Evolutionary conservation across 805 yeast genomes (phyloP).

Genomic region (Ogataea methanolica): DNA sequence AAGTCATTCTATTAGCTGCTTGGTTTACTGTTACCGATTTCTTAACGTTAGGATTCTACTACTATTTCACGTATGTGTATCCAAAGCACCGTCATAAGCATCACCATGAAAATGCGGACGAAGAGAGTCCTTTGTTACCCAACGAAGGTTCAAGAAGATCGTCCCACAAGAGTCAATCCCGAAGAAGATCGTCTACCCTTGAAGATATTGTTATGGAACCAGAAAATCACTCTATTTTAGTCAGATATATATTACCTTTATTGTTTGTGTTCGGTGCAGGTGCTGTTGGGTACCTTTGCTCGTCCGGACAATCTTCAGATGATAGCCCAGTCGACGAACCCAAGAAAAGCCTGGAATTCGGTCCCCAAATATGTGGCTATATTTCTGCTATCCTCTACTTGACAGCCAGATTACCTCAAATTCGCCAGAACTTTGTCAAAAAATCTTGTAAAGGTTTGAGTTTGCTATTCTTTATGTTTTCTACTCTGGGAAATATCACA

Average conservation of each 20-base stretch:
- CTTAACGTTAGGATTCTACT: slow-evolving; percentile 52
- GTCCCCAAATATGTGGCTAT: slow-evolving; percentile 70
- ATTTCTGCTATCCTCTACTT: slow-evolving; percentile 63
- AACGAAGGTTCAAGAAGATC: slow-evolving; percentile 10
- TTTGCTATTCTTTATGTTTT: slow-evolving; percentile 69
- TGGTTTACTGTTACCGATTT: slow-evolving; percentile 78
- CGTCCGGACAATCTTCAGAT: slow-evolving; percentile 24
- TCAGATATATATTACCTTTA: slow-evolving; percentile 53
- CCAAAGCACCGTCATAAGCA: slow-evolving; percentile 31
- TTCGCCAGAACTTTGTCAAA: slow-evolving; percentile 70
- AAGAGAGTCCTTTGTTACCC: slow-evolving; percentile 31
- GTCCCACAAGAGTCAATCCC: slow-evolving; percentile 10
- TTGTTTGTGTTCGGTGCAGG: slow-evolving; percentile 62
- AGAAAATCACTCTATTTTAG: slow-evolving; percentile 40
- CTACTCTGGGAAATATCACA: slow-evolving; percentile 70
- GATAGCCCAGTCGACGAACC: slow-evolving; percentile 19
- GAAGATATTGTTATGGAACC: slow-evolving; percentile 48
- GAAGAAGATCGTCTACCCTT: slow-evolving; percentile 46
- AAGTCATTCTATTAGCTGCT: slow-evolving; percentile 62
- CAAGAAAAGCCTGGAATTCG: slow-evolving; percentile 32
- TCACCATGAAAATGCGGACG: slow-evolving; percentile 17
- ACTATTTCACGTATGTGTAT: slow-evolving; percentile 52
- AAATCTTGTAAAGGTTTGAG: slow-evolving; percentile 85
- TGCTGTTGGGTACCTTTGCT: slow-evolving; percentile 49
- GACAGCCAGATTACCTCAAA: slow-evolving; percentile 78